Conservation (phyloP, 2,329 filamentous ascomycete species). For the Beauveria brongniartii region DNA sequence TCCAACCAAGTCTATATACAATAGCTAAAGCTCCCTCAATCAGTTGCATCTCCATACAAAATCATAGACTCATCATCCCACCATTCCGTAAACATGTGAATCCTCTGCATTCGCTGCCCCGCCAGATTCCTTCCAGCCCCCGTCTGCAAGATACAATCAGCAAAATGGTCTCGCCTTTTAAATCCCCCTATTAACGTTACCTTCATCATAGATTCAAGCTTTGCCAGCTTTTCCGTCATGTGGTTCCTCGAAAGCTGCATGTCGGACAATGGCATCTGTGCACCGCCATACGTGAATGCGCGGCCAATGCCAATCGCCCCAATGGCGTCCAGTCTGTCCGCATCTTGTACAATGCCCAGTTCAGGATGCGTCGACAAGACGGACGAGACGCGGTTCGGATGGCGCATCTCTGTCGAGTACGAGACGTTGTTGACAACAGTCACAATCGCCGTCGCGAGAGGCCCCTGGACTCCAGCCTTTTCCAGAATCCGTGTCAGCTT, state of each 20-base stretch:
- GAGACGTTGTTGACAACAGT: constrained; percentile 67
- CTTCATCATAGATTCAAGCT: constrained; percentile 57
- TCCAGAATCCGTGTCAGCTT: constrained; percentile 50
- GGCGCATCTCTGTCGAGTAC: constrained; percentile 63
- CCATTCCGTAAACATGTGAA: constrained; percentile 48
- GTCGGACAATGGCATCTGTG: constrained; percentile 49
- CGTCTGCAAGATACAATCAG: constrained; percentile 27
- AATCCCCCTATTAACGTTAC: neutral
- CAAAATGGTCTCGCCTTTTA: neutral
- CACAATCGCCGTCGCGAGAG: constrained; percentile 60
- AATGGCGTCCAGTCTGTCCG: constrained; percentile 81
- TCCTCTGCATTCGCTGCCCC: constrained; percentile 42
- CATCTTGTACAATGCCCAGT: constrained; percentile 76
- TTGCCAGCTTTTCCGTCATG: constrained; percentile 67
- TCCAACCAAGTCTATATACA: no score
- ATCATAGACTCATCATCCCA: constrained; percentile 44
- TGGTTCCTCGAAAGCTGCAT: constrained; percentile 55
- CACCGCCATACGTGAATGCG: constrained; percentile 56
- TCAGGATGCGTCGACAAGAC: constrained; percentile 55
- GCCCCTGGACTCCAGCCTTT: constrained; percentile 44
- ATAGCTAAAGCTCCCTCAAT: no score
- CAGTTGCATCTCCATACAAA: neutral
- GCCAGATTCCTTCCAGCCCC: constrained; percentile 45
- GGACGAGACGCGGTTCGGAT: constrained; percentile 49
- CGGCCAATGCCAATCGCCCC: constrained; percentile 79